A percentile compares a stretch with the other conserved stretches of the same genome.
Evolutionary conservation across 2,329 filamentous ascomycete species (phyloP).

Genomic region (Neocucurbitaria cava): DNA sequence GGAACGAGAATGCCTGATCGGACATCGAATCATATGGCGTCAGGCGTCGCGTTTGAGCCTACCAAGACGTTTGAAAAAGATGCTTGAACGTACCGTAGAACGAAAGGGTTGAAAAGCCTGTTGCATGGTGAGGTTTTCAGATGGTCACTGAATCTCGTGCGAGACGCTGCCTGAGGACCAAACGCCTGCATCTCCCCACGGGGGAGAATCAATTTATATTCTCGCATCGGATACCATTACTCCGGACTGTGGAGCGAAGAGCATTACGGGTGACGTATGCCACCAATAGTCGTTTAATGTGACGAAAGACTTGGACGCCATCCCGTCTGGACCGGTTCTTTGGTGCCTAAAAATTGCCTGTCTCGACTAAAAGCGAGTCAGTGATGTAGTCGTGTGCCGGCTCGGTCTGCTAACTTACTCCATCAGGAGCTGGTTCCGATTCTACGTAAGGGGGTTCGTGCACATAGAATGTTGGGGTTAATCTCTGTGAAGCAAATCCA

Average conservation of each 20-base stretch:
- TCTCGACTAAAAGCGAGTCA: not conserved
- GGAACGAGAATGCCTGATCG: not conserved
- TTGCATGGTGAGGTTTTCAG: not conserved
- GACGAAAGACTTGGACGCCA: slow-evolving; percentile 8
- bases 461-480: not conserved
- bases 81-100: not conserved
- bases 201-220: slow-evolving; percentile 15
- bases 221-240: slow-evolving; percentile 13
- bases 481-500: not conserved
- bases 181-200: slow-evolving; percentile 12
- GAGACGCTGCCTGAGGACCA: not conserved
- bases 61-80: not conserved
- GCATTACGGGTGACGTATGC: slow-evolving; percentile 5
- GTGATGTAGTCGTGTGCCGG: not conserved
- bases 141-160: not conserved
- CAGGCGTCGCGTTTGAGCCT: not conserved
- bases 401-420: not conserved
- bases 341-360: not conserved
- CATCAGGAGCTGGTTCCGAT: not conserved
- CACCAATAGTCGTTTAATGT: slow-evolving; percentile 12
- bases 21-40: not conserved
- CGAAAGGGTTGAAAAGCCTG: not conserved
- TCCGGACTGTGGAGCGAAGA: slow-evolving; percentile 17
- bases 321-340: slow-evolving; percentile 4
- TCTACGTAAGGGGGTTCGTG: not conserved